Percentiles rank a stretch among this genome's conserved stretches.
Conservation (phyloP, 2,329 filamentous ascomycete species). For the Alternaria sp. region DNA sequence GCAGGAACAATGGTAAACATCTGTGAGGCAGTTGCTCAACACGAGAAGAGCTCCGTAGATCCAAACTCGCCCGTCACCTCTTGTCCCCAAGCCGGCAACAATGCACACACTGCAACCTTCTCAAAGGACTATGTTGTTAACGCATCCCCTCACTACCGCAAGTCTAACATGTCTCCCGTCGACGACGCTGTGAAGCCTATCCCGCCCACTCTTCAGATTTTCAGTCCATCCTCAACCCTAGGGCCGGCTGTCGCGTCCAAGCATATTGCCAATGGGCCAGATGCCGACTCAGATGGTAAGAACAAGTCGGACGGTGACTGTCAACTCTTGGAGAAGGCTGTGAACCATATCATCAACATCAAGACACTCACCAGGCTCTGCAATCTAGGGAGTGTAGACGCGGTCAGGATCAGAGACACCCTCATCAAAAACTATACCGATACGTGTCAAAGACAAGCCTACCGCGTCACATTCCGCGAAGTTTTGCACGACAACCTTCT, state of each 20-base stretch:
- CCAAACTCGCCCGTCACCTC: not conserved
- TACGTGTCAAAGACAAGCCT: not conserved
- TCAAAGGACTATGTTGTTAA: not conserved
- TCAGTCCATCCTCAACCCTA: not conserved
- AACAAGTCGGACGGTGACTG: not conserved
- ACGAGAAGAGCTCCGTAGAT: not conserved
- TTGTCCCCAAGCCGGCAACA: not conserved
- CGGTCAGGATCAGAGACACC: not conserved
- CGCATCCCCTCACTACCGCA: not conserved
- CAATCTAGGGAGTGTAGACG: not conserved
- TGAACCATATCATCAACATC: not conserved
- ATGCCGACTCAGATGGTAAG: not conserved
- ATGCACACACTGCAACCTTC: not conserved
- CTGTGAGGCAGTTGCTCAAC: not conserved
- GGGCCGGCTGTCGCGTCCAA: not conserved
- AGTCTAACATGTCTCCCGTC: not conserved
- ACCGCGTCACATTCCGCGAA: not conserved
- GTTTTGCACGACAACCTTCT: not conserved
- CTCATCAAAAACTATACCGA: not conserved
- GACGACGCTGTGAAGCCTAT: not conserved
- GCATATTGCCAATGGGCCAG: not conserved
- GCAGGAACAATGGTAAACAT: not conserved
- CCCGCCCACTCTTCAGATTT: not conserved
- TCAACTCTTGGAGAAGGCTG: not conserved
- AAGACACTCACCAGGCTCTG: slow-evolving; percentile 1